These are phyloP conservation scores for Rhypophila decipiens DNA, from an alignment of 495 filamentous ascomycete genomes.

Conservation along the genomic window DNA sequence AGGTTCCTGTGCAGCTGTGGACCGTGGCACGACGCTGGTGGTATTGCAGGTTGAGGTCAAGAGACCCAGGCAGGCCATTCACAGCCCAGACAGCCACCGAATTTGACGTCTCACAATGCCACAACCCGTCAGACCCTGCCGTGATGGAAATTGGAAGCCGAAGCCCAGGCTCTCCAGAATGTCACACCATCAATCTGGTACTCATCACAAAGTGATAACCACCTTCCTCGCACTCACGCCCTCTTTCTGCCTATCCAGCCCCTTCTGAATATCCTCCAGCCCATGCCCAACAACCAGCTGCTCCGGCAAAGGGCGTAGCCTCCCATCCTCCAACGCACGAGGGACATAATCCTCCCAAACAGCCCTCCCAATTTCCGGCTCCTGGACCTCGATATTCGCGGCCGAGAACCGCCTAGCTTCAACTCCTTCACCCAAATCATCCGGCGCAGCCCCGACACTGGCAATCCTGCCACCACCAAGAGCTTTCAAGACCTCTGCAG, in stretches of 20 bases:
- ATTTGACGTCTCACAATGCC: too few species aligned
- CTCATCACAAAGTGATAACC: too few species aligned
- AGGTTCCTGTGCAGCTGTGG: too few species aligned
- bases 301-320: constrained; percentile 24
- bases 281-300: constrained; percentile 30
- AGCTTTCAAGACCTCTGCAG: background rate
- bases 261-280: constrained; percentile 38
- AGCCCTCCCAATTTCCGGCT: constrained; percentile 28
- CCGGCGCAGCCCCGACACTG: background rate
- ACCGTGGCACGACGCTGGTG: too few species aligned
- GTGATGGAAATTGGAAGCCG: too few species aligned
- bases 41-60: too few species aligned
- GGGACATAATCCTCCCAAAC: constrained; percentile 31
- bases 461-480: background rate
- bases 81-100: too few species aligned
- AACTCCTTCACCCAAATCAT: constrained; percentile 8
- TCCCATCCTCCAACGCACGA: constrained; percentile 23
- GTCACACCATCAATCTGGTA: too few species aligned
- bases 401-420: constrained; percentile 10
- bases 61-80: too few species aligned
- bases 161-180: too few species aligned
- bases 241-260: constrained; percentile 28
- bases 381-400: constrained; percentile 6
- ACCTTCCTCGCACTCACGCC: constrained; percentile 42
- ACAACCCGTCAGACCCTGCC: too few species aligned